A percentile compares a stretch with the other conserved stretches of the same genome.
phyloP scores from a whole-genome alignment of 2,329 filamentous ascomycete genomes.

The Mariannaea sp. region DNA sequence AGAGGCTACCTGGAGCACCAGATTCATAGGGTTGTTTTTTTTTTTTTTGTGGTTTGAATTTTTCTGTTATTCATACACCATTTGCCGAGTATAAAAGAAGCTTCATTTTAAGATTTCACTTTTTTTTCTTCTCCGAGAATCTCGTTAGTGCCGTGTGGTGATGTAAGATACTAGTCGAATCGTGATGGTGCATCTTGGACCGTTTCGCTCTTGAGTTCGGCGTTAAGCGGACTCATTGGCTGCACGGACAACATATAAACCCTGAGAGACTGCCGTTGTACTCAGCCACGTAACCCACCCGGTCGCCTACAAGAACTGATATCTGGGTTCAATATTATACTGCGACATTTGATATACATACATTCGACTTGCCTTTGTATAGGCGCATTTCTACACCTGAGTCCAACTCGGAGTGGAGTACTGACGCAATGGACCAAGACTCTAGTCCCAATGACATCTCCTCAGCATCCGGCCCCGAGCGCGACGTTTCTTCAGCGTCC shows the following conservation, averaged over 20 bases:
- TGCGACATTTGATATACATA: too few species aligned
- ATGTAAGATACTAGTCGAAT: neutral
- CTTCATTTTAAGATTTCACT: neutral
- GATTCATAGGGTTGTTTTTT: constrained; percentile 48
- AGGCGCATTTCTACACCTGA: too few species aligned
- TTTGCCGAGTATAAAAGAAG: neutral
- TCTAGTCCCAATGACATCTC: constrained; percentile 32
- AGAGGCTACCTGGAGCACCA: constrained; percentile 84
- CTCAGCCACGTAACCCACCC: constrained; percentile 7
- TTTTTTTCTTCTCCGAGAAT: neutral
- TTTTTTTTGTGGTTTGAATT: neutral
- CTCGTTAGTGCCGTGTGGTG: neutral
- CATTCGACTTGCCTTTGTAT: too few species aligned
- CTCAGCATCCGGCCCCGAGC: constrained; percentile 21
- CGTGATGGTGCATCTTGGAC: neutral
- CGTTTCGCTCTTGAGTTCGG: constrained; percentile 1
- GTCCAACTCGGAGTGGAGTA: neutral
- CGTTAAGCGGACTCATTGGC: neutral
- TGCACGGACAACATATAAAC: too few species aligned
- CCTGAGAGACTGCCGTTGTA: too few species aligned
- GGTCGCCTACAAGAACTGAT: too few species aligned
- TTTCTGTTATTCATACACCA: neutral
- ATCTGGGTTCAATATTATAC: too few species aligned
- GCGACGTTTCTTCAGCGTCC: constrained; percentile 26
- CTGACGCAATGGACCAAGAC: constrained; percentile 23